Percentiles rank a stretch among this genome's conserved stretches.
phyloP scores from a whole-genome alignment of 2,329 filamentous ascomycete species.

The Parafenestella ontariensis region DNA sequence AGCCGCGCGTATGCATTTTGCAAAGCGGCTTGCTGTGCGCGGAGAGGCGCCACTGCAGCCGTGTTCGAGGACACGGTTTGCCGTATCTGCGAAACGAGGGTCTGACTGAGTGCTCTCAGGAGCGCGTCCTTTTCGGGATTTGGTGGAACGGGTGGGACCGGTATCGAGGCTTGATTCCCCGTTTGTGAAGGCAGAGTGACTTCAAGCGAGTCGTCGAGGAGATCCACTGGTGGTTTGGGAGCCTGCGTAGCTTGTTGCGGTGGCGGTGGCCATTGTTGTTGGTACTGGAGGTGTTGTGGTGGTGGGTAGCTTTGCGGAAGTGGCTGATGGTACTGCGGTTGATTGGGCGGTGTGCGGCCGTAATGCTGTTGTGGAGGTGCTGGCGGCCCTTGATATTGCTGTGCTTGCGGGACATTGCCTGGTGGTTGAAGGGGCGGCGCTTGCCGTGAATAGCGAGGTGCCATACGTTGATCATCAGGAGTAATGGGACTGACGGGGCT shows the following conservation, averaged over 20 bases:
- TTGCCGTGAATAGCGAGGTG: slow-evolving; percentile 30
- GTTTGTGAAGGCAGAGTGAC: slow-evolving; percentile 60
- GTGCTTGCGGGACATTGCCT: slow-evolving; percentile 16
- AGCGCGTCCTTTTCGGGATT: slow-evolving; percentile 96
- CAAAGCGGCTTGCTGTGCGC: slow-evolving; percentile 81
- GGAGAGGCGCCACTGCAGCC: slow-evolving; percentile 75
- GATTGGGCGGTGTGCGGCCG: slow-evolving; percentile 14
- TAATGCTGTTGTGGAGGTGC: slow-evolving; percentile 17
- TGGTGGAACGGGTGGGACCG: slow-evolving; percentile 86
- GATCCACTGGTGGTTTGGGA: slow-evolving; percentile 52
- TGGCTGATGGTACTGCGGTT: slow-evolving; percentile 23
- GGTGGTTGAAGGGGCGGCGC: slow-evolving; percentile 22
- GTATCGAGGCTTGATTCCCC: slow-evolving; percentile 58
- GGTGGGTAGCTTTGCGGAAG: slow-evolving; percentile 19
- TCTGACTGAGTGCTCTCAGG: slow-evolving; percentile 75
- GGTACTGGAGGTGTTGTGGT: slow-evolving; percentile 21
- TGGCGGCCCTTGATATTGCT: slow-evolving; percentile 24
- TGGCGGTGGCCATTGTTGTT: slow-evolving; percentile 35
- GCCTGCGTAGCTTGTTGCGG: slow-evolving; percentile 38
- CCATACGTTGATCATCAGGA: slow-evolving; percentile 33
- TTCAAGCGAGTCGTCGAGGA: slow-evolving; percentile 69
- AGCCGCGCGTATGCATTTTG: slow-evolving; percentile 71
- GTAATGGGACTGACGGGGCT: slow-evolving; percentile 49
- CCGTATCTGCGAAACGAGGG: slow-evolving; percentile 72
- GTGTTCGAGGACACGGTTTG: slow-evolving; percentile 74